Percentiles rank a stretch among this genome's conserved stretches.
Evolutionary conservation across 441 rosid species (phyloP).

Genomic region (Arabidopsis lyrata): DNA sequence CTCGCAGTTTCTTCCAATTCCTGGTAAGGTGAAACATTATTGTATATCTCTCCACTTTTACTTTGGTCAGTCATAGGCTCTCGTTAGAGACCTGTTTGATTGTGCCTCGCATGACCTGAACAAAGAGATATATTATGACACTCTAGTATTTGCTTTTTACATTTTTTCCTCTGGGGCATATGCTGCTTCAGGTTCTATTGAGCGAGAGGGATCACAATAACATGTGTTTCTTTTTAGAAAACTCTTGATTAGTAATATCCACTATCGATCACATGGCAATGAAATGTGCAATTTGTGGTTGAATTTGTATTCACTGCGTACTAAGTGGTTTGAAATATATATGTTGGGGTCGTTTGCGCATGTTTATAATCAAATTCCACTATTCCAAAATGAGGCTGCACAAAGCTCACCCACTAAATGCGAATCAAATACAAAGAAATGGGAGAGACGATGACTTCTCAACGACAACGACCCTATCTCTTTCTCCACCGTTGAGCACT

Average conservation of each 20-base stretch:
- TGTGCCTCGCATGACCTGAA: conserved; percentile 14
- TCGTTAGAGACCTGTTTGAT: conserved; percentile 4
- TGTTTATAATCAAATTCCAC: not conserved
- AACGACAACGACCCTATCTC: conserved; percentile 27
- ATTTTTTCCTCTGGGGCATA: not conserved
- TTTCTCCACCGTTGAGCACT: conserved; percentile 46
- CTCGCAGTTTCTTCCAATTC: conserved; percentile 12
- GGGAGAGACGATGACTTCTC: conserved; percentile 25
- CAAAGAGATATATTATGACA: conserved; percentile 20
- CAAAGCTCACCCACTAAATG: conserved; percentile 24
- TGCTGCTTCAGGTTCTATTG: not conserved
- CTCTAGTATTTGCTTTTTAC: conserved; percentile 20
- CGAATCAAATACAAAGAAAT: conserved; percentile 37
- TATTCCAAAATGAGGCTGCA: not conserved
- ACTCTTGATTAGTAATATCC: not conserved
- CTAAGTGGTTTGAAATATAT: not conserved
- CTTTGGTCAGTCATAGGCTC: conserved; percentile 33
- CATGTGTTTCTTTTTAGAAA: not conserved
- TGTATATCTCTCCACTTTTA: conserved; percentile 22
- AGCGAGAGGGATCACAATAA: not conserved
- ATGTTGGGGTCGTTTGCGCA: not conserved
- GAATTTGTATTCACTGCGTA: not conserved
- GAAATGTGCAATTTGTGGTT: conserved; percentile 3
- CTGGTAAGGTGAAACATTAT: conserved; percentile 18
- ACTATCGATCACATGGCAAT: not conserved